These are phyloP conservation scores for Trichosporon sp. DNA, from an alignment of 1,284 basidiomycete species.

Conservation along the genomic window DNA sequence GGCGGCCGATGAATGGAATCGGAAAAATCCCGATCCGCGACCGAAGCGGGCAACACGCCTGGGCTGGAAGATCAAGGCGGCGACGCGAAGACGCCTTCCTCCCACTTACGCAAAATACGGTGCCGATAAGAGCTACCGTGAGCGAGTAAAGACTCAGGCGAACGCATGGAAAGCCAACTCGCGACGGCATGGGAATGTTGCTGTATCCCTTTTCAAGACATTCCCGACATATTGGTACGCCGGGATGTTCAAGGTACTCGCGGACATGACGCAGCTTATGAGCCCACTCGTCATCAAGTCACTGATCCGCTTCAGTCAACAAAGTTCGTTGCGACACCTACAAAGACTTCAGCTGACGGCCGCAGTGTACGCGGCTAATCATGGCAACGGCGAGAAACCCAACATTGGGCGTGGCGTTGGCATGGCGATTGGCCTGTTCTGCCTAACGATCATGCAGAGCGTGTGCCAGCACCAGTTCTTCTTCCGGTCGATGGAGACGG, in stretches of 20 bases:
- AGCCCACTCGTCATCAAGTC: constrained; percentile 61
- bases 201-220: constrained; percentile 66
- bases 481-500: constrained; percentile 67
- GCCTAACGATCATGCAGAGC: constrained; percentile 57
- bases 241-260: constrained; percentile 51
- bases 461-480: constrained; percentile 68
- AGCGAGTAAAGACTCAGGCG: not conserved
- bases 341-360: constrained; percentile 31
- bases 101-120: constrained; percentile 13
- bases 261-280: constrained; percentile 57
- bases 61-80: constrained; percentile 52
- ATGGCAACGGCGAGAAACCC: constrained; percentile 42
- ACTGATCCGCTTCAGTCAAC: constrained; percentile 64
- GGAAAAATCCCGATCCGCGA: constrained; percentile 15
- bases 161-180: constrained; percentile 37
- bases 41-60: constrained; percentile 51
- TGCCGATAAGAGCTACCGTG: constrained; percentile 13
- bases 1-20: constrained; percentile 40
- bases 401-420: constrained; percentile 62
- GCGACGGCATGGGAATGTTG: constrained; percentile 53
- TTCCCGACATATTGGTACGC: constrained; percentile 67
- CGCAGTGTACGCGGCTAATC: constrained; percentile 36
- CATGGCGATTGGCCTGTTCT: constrained; percentile 66
- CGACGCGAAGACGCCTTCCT: constrained; percentile 25
- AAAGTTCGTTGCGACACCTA: constrained; percentile 48